A percentile compares a stretch with the other conserved stretches of the same genome.
Evolutionary conservation across 2,329 filamentous ascomycete species (phyloP).

Genomic region (Clonostachys byssicola): DNA sequence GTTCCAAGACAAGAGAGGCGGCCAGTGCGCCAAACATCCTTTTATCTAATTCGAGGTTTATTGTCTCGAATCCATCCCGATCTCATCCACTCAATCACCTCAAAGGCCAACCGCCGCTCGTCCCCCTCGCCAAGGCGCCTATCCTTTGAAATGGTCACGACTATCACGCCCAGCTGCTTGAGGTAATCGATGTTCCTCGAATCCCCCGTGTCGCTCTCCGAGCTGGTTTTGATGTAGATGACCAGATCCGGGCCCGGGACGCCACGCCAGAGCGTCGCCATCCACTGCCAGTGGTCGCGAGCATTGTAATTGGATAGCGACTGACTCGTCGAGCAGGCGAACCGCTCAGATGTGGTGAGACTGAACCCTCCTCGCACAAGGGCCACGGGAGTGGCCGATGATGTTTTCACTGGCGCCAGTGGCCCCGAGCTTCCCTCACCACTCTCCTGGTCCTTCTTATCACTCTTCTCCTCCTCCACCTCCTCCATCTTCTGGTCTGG

Average conservation of each 20-base stretch:
- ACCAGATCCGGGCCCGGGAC: constrained; percentile 78
- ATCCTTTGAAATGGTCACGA: constrained; percentile 42
- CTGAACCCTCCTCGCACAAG: constrained; percentile 77
- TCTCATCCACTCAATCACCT: constrained; percentile 80
- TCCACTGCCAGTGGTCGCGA: constrained; percentile 97
- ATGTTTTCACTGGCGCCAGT: constrained; percentile 5
- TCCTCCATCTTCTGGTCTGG: background rate
- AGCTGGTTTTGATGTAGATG: constrained; percentile 53
- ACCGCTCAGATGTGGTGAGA: constrained; percentile 72
- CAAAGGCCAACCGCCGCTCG: constrained; percentile 75
- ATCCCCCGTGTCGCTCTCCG: constrained; percentile 26
- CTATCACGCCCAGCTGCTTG: constrained; percentile 45
- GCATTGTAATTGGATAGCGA: constrained; percentile 67
- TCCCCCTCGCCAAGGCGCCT: constrained; percentile 61
- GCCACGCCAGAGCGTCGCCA: constrained; percentile 88
- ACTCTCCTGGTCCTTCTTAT: constrained; percentile 6
- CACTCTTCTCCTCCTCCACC: constrained; percentile 3
- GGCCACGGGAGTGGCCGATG: constrained; percentile 56
- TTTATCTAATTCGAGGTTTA: background rate
- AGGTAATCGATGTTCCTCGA: constrained; percentile 50
- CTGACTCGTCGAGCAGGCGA: constrained; percentile 70
- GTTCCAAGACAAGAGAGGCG: background rate
- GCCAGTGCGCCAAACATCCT: too few species aligned
- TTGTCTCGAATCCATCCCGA: constrained; percentile 1
- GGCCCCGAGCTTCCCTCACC: background rate